Evolutionary conservation across 176 grass and related monocot species (phyloP), one percentile per base, ranked within the genome.

Genomic region (Rhynchospora pubera): DNA sequence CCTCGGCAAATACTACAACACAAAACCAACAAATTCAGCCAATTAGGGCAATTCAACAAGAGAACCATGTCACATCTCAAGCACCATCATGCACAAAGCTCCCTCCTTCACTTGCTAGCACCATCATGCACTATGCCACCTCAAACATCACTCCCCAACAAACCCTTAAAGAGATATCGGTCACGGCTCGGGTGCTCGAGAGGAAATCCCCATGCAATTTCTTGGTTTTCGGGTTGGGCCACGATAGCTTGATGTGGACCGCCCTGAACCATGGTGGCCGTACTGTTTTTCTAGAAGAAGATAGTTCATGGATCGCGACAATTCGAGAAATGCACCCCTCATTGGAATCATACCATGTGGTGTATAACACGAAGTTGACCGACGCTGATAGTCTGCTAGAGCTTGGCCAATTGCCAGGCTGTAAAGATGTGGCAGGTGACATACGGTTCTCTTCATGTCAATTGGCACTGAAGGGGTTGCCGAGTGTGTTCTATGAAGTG

Each of bases 181-280:
- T 83, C 5, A 79, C 89, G 8, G 89, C 87, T 58, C 80, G 87
- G 5, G 48, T 76, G 13, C 83, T 94, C 34, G 62, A 73, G 63
- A 23, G 43, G 18, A 86, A 88, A 56, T 85, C 87, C 53, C 92
- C 92, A 42, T 94, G 92, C 80, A 83, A 88, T 57, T 86, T 94
- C 62, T 86, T 94, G 26, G 90, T 94, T 26, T 85, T 94, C 77
- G 92, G 92, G 12, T 77, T 92, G n/a, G 90, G 85, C 0, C 85
- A 71, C 71, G 90, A 57, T 84, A 65, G 76, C 90, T 69, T 75
- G 55, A 90, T 94, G 80, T 91, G 89, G 92, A 88, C 83, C 47
- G 83, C 85, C 77, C 87, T 94, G 22, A 94, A 94, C 92, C 87
- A 94, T 39, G 89, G 87, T 56, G 92, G 92, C 42, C 89, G 89